Evolutionary conservation across 768 basidiomycete species (phyloP), one percentile per base, ranked within the genome.

Genomic region (Suillus occidentalis): DNA sequence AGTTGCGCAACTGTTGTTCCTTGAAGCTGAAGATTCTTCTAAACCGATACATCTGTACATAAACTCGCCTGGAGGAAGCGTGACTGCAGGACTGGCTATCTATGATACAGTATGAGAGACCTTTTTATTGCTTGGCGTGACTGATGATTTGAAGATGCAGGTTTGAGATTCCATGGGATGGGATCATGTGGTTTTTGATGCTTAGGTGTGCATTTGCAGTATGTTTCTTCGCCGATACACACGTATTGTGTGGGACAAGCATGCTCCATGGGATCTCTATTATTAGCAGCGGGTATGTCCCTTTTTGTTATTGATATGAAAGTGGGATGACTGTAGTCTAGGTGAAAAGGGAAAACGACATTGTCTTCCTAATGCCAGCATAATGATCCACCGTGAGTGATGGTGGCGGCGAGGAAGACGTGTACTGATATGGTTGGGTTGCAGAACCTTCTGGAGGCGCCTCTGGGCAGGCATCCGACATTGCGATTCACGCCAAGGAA

Each of bases 11-110:
- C 82, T 99, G 9, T 87, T 99, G 49, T 98, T 97, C 77, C 83
- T 98, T 65, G 97, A 99, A 81, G 96, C 97, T 1, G 96, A 97
- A 76, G 95, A 98, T 68, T 88, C 95, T 0, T 87, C 89, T 10
- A 94, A 94, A 74, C 97, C 97, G 4, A 97, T 99, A 63, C 95
- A 97, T 71, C 79, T 99, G 13, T 99, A 99, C 77, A 97, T 99
- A 70, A 98, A 98, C 78, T 95, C 93, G 8, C 97, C 97, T 0
- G 97, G 97, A 2, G 97, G 97, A 37, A 92, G 91, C 72, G 97
- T 99, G 45, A 97, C 96, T 0, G 94, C 95, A 57, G 97, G 97
- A 10, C 81, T 99, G 65, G 97, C 96, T 20, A 97, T 99, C 58
- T 99, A 99, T 79, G 97, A 99, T 73, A 98, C 97, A 72, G 95